These are phyloP conservation scores for Ogataea allantospora DNA, from an alignment of 805 yeast species.

Conservation along the genomic window DNA sequence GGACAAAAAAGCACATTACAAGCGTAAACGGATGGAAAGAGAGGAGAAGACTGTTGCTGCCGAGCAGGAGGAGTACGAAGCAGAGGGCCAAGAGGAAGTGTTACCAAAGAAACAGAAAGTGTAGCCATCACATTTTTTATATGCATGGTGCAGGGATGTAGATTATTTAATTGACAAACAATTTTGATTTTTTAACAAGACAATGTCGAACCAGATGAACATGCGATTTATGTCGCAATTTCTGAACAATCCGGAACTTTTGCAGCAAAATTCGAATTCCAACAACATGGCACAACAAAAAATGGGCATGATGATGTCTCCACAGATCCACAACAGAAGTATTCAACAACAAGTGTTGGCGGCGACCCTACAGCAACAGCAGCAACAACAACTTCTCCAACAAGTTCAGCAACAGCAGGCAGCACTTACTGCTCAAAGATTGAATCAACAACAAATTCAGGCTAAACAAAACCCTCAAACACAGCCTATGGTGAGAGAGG, in stretches of 20 bases:
- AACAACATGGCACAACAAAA: conserved; percentile 7
- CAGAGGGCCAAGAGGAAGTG: conserved; percentile 23
- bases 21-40: conserved; percentile 52
- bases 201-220: conserved; percentile 21
- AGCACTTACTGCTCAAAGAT: conserved; percentile 22
- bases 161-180: background rate
- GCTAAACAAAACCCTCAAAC: conserved; percentile 22
- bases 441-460: conserved; percentile 18
- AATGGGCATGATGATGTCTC: conserved; percentile 35
- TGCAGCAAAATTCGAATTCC: conserved; percentile 12
- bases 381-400: conserved; percentile 23
- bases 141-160: conserved; percentile 10
- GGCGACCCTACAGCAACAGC: conserved; percentile 26
- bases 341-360: conserved; percentile 31
- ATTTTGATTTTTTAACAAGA: background rate
- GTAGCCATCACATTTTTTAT: conserved; percentile 12
- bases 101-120: conserved; percentile 22
- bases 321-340: conserved; percentile 33
- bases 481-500: conserved; percentile 63
- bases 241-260: conserved; percentile 23
- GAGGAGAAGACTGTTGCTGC: conserved; percentile 35
- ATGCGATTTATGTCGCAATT: conserved; percentile 29
- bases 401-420: conserved; percentile 26
- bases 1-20: conserved; percentile 52
- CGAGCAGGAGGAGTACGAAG: conserved; percentile 27